phyloP scores from a whole-genome alignment of 2,329 filamentous ascomycete genomes.

The Aureobasidium zeae region DNA sequence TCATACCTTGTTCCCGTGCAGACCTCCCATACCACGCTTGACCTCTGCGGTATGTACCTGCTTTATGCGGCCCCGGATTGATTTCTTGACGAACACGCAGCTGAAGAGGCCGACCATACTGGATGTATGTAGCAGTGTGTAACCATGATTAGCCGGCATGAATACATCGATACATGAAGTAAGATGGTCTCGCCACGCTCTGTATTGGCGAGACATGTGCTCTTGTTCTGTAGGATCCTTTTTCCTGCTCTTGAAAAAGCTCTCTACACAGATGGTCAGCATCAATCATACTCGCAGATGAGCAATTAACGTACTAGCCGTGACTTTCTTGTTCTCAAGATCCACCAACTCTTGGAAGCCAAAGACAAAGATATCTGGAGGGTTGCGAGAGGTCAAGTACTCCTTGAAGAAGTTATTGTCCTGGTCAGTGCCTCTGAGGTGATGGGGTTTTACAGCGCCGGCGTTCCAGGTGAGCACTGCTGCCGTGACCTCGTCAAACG shows the following conservation, averaged over 20 bases:
- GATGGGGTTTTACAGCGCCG: constrained; percentile 84
- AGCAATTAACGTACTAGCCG: constrained; percentile 76
- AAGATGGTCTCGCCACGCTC: constrained; percentile 89
- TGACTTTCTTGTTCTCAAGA: constrained; percentile 92
- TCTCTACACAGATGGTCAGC: constrained; percentile 42
- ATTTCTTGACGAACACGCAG: constrained; percentile 84
- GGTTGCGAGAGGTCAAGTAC: constrained; percentile 63
- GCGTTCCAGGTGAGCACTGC: constrained; percentile 94
- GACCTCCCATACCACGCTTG: constrained; percentile 90
- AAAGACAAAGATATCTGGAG: constrained; percentile 86
- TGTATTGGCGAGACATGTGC: constrained; percentile 93
- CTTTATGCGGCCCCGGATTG: constrained; percentile 64
- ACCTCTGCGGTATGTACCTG: constrained; percentile 74
- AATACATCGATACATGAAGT: constrained; percentile 73
- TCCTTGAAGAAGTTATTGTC: constrained; percentile 74
- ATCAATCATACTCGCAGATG: too few relatives aligned
- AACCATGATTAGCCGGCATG: constrained; percentile 66
- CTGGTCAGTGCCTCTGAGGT: constrained; percentile 58
- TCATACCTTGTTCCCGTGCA: constrained; percentile 80
- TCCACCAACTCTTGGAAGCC: constrained; percentile 98
- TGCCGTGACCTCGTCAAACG: constrained; percentile 71
- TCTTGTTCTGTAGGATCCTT: constrained; percentile 80
- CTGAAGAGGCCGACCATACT: constrained; percentile 92
- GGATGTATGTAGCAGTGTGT: constrained; percentile 78
- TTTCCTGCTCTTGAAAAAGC: constrained; percentile 71